Evolutionary conservation across 208 protist species (phyloP), one percentile per base, ranked within the genome.

Genomic region (Acanthamoeba culbertsoni): DNA sequence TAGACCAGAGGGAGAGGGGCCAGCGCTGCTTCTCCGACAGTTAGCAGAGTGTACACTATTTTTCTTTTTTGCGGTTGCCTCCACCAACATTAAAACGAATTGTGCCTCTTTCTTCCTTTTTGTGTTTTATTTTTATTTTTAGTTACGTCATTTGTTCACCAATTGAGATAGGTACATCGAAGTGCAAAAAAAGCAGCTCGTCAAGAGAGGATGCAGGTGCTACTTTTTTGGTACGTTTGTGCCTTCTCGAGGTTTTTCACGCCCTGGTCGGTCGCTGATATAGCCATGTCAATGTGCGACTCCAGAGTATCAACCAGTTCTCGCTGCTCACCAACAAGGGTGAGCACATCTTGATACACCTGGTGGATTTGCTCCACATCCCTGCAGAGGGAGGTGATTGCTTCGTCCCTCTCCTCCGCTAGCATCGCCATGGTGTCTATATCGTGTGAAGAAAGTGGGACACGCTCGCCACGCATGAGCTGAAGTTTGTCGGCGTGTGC

Each of bases 171-270:
- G n/a, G n/a, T n/a, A n/a, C n/a, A n/a, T n/a, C n/a, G n/a, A n/a
- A n/a, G n/a, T n/a, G n/a, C n/a, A n/a, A n/a, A n/a, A n/a, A n/a
- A 59, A 59, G 51, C 14, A 23, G 23, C 51, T 14, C 14, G 68
- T 79, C 40, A 79, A 20, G 68, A 79, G 68, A 79, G 68, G 68
- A 79, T 31, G 68, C 68, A 79, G 40, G 68, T 79, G 68, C 68
- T 79, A 42, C 48, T 79, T 5, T 42, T 33, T 23, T 79, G 68
- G 31, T 53, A 31, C 40, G 1, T 0, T 3, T 43, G 40, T 2
- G 68, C 68, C 40, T 79, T 33, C 20, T 28, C 26, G 0, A 79
- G 68, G 33, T 79, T n/a, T 4, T 40, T 12, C 4, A 51, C 68
- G 1, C 68, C 68, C 14, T 48, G 14, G 33, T 8, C 4, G 0